phyloP scores from a whole-genome alignment of 805 yeast species.

The Lipomyces yamadae region DNA sequence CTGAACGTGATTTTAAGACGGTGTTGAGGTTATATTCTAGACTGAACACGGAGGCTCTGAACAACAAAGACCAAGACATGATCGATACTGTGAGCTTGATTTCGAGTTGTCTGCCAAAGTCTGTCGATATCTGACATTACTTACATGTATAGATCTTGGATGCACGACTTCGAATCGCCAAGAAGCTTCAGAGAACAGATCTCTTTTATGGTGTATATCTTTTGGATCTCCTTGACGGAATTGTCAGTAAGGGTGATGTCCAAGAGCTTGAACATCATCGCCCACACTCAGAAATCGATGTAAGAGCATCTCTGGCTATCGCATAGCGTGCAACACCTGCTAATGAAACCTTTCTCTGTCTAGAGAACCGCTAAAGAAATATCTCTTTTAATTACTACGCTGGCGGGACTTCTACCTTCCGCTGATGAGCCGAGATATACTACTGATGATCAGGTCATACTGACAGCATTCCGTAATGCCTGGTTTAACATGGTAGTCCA shows the following conservation, averaged over 20 bases:
- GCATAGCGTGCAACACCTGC: not conserved
- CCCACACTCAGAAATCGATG: constrained; percentile 52
- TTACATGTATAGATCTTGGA: constrained; percentile 44
- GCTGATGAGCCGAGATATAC: constrained; percentile 53
- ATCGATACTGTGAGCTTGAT: constrained; percentile 33
- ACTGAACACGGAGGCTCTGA: constrained; percentile 53
- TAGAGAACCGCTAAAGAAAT: constrained; percentile 63
- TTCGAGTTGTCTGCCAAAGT: too few relatives aligned
- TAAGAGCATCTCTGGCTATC: constrained; percentile 1
- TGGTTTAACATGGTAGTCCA: constrained; percentile 96
- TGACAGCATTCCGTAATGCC: constrained; percentile 74
- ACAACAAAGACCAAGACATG: constrained; percentile 48
- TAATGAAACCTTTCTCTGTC: not conserved
- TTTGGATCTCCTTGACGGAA: constrained; percentile 65
- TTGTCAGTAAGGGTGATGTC: constrained; percentile 79
- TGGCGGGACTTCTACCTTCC: constrained; percentile 74
- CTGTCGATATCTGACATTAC: constrained; percentile 39
- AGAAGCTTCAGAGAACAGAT: constrained; percentile 40
- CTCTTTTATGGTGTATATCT: constrained; percentile 63
- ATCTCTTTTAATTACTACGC: constrained; percentile 68
- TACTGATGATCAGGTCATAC: constrained; percentile 54
- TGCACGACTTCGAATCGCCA: constrained; percentile 57
- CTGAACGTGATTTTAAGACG: constrained; percentile 70
- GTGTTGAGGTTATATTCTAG: constrained; percentile 62
- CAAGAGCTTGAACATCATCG: constrained; percentile 77